Percentiles rank a stretch among this genome's conserved stretches.
Conservation (phyloP, 2,329 filamentous ascomycete species). For the Sclerotinia subarctica region DNA sequence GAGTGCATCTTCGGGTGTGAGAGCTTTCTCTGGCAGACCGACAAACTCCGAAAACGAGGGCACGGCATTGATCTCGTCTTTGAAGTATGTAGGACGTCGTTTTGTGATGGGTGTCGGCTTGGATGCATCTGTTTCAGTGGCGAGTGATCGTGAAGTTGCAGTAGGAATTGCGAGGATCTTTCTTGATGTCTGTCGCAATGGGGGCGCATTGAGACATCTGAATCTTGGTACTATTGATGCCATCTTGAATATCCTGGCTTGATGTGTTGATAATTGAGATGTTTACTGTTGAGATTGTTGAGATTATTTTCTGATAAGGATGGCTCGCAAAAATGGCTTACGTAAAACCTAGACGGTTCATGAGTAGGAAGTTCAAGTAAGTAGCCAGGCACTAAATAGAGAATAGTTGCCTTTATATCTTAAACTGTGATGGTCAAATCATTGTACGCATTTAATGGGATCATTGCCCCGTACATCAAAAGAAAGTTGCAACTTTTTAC, state of each 20-base stretch:
- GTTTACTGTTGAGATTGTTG: slow-evolving; percentile 10
- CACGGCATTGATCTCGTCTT: slow-evolving; percentile 42
- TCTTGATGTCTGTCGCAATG: slow-evolving; percentile 30
- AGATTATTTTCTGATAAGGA: slow-evolving; percentile 21
- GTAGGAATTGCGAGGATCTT: slow-evolving; percentile 25
- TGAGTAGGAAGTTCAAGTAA: not conserved
- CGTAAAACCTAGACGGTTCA: not conserved
- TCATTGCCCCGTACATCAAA: not conserved
- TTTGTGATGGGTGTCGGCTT: slow-evolving; percentile 29
- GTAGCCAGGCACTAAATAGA: not conserved
- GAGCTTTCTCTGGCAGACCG: slow-evolving; percentile 42
- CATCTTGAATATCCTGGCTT: slow-evolving; percentile 22
- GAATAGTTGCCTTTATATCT: not conserved
- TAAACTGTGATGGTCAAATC: not conserved
- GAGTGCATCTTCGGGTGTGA: slow-evolving; percentile 55
- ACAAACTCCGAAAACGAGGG: slow-evolving; percentile 59
- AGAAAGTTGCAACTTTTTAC: too few species aligned
- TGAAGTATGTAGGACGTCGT: slow-evolving; percentile 39
- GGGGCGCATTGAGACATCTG: slow-evolving; percentile 34
- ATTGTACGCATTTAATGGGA: not conserved
- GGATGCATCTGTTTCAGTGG: slow-evolving; percentile 35
- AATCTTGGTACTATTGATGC: slow-evolving; percentile 33
- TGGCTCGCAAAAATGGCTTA: slow-evolving; percentile 12
- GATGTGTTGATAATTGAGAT: not conserved
- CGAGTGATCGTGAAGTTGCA: slow-evolving; percentile 30